Conservation (phyloP, 371 early-diverging fungal genomes). For the Rhizomucor miehei region DNA sequence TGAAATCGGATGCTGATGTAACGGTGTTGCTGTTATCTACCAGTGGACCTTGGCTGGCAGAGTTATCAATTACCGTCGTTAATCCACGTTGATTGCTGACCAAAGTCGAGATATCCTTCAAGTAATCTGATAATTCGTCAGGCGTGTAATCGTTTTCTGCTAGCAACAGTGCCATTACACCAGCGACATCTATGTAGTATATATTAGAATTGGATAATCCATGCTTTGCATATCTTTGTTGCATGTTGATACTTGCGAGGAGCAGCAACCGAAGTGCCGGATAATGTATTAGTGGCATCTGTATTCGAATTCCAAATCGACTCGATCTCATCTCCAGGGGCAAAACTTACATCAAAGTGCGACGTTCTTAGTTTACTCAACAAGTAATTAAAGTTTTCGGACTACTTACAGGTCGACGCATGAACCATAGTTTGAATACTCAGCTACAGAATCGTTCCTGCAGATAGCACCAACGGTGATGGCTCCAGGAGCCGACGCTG, state of each 20-base stretch:
- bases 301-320: slow-evolving; percentile 51
- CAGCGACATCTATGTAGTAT: slow-evolving; percentile 31
- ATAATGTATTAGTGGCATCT: slow-evolving; percentile 34
- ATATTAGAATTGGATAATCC: background rate
- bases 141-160: slow-evolving; percentile 37
- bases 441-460: slow-evolving; percentile 65
- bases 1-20: background rate
- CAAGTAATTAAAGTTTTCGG: too few species aligned
- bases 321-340: slow-evolving; percentile 79
- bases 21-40: background rate
- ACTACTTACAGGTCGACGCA: slow-evolving; percentile 73
- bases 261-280: slow-evolving; percentile 80
- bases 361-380: too few species aligned
- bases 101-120: slow-evolving; percentile 26
- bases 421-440: slow-evolving; percentile 73
- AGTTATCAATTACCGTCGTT: background rate
- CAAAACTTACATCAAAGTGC: too few species aligned
- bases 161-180: slow-evolving; percentile 40
- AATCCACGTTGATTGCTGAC: slow-evolving; percentile 15
- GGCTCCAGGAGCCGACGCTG: slow-evolving; percentile 77
- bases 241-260: slow-evolving; percentile 58
- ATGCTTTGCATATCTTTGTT: too few species aligned
- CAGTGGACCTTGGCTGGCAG: background rate
- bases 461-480: slow-evolving; percentile 90
- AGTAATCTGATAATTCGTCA: slow-evolving; percentile 13